Evolutionary conservation across 2,329 filamentous ascomycete genomes (phyloP), one percentile per base, ranked within the genome.

Genomic region (Aspergillus persii): DNA sequence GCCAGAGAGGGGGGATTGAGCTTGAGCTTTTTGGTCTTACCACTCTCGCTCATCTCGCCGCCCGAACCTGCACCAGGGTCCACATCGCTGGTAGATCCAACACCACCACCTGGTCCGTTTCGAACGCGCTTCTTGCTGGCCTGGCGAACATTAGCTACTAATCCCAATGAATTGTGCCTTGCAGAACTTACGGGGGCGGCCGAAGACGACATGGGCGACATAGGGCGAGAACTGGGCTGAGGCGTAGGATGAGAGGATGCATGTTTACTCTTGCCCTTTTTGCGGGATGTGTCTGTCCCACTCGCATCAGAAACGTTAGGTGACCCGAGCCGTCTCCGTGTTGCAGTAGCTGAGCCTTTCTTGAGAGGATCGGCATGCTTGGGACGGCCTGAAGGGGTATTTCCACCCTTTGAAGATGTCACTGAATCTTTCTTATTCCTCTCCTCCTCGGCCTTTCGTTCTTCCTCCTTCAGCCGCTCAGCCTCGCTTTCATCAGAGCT

Each of bases 231-330:
- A 8, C 61, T 68, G 23, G 76, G 71, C 59, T 76, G 73, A 30
- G 72, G 65, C 12, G 68, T 64, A 26, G 68, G 60, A 51, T 74
- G 74, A n/a, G 70, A 63, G 4, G 68, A 58, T 9, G 65, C 63
- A 62, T 86, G 83, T 72, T 89, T 89, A 78, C 89, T 90, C 71
- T 89, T 86, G 72, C 84, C 85, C 79, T 91, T 91, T 77, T 95
- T 92, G 65, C 89, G 89, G 27, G 88, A 86, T 0, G 91, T 94
- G 73, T 98, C 94, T 67, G 93, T 96, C 55, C 92, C 94, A 72
- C 92, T 96, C 8, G 92, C 92, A 72, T 98, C 94, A 2, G 92
- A 97, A 33, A 90, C 83, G 64, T 93, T 89, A 3, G 93, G 92
- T 15, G 92, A 96, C 18, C 92, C 92, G 33, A 91, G 84, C 31